Evolutionary conservation across 208 protist species (phyloP).

Genomic region (Lotmaria passim): DNA sequence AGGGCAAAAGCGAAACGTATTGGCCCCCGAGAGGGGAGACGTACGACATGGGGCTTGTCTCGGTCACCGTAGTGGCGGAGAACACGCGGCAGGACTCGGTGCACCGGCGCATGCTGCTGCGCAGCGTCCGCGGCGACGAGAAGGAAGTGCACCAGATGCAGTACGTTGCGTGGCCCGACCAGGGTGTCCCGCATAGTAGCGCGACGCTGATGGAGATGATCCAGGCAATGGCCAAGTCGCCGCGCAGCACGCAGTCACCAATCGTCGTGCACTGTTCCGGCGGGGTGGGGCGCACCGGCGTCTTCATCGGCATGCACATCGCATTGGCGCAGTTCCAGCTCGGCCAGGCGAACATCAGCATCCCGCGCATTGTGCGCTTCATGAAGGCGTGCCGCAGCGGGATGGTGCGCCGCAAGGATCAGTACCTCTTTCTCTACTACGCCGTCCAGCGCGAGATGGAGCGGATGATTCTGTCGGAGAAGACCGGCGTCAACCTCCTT

Average conservation of each 20-base stretch:
- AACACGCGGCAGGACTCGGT: constrained; percentile 54
- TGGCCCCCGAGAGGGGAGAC: constrained; percentile 59
- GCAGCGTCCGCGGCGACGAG: constrained; percentile 52
- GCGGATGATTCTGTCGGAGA: constrained; percentile 72
- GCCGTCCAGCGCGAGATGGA: constrained; percentile 75
- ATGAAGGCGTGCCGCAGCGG: constrained; percentile 78
- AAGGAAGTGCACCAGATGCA: constrained; percentile 81
- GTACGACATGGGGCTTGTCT: constrained; percentile 58
- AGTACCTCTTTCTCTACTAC: constrained; percentile 87
- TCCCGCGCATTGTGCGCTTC: constrained; percentile 64
- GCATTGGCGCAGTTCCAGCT: constrained; percentile 76
- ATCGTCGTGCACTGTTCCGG: constrained; percentile 90
- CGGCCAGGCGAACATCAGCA: constrained; percentile 54
- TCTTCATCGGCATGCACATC: constrained; percentile 87
- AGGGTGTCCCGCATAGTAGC: constrained; percentile 79
- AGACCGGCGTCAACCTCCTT: constrained; percentile 63
- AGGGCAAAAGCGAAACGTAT: constrained; percentile 82
- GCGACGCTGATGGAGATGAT: constrained; percentile 81
- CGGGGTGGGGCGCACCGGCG: constrained; percentile 85
- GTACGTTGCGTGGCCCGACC: constrained; percentile 87
- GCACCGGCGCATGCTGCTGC: constrained; percentile 54
- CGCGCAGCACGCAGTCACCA: constrained; percentile 49
- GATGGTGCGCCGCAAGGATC: constrained; percentile 86
- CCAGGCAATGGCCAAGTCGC: constrained; percentile 60
- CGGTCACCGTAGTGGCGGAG: constrained; percentile 52